Conservation (phyloP, 2,329 filamentous ascomycete species). For the Colletotrichum tofieldiae region DNA sequence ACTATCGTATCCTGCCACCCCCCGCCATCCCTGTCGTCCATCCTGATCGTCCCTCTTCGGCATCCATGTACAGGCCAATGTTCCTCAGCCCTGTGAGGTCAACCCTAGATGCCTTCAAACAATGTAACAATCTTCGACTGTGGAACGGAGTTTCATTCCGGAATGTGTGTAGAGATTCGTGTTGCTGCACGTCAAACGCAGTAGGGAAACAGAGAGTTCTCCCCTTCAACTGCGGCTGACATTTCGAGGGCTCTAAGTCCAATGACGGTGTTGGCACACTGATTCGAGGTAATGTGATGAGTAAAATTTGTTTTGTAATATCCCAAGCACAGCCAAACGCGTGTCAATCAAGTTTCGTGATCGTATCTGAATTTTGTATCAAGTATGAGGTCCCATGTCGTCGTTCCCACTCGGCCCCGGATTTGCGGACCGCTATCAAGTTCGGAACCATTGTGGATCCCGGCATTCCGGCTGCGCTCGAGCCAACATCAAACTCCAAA, state of each 20-base stretch:
- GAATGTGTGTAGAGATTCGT: no score
- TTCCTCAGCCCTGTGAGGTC: no score
- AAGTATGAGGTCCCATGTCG: slow-evolving; percentile 25
- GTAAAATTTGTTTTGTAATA: no score
- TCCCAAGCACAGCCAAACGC: background rate
- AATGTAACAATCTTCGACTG: background rate
- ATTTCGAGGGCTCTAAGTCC: background rate
- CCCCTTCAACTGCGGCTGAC: background rate
- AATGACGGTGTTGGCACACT: background rate
- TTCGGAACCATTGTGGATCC: slow-evolving; percentile 37
- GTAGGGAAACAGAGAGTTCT: no score
- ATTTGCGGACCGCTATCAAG: slow-evolving; percentile 33
- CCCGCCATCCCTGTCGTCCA: background rate
- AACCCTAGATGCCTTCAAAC: background rate
- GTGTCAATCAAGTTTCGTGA: background rate
- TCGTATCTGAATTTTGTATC: slow-evolving; percentile 30
- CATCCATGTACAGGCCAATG: background rate
- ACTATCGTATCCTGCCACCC: background rate
- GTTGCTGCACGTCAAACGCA: background rate
- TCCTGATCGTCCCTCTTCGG: background rate
- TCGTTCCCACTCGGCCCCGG: slow-evolving; percentile 35
- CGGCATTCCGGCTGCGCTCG: slow-evolving; percentile 38
- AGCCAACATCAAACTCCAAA: slow-evolving; percentile 40
- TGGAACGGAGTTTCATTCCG: no score
- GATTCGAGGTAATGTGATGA: background rate